These are phyloP conservation scores for Coemansia sp. DNA, from an alignment of 192 early-diverging fungal species.

Conservation along the genomic window DNA sequence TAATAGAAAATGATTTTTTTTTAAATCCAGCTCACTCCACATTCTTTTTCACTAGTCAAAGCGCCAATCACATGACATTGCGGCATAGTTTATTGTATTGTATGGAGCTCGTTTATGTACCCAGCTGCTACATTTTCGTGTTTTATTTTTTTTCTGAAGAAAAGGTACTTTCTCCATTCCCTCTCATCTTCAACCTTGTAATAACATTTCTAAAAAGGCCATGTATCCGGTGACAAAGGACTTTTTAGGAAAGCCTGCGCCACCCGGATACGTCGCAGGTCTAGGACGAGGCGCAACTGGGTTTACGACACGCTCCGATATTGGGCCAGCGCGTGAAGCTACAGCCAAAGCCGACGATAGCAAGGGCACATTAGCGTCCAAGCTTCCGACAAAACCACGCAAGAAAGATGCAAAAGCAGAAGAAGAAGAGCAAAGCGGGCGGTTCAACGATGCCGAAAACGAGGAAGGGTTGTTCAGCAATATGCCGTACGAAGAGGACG, in stretches of 20 bases:
- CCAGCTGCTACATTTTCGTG: neutral
- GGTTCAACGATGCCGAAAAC: constrained; percentile 88
- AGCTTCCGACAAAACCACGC: constrained; percentile 1
- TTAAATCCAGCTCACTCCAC: too few relatives aligned
- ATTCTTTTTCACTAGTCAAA: too few relatives aligned
- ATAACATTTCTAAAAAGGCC: too few relatives aligned
- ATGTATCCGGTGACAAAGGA: constrained; percentile 66
- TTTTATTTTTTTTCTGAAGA: neutral
- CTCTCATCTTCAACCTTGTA: too few relatives aligned
- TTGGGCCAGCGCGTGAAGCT: constrained; percentile 90
- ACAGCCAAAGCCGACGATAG: neutral
- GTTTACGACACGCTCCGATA: constrained; percentile 97
- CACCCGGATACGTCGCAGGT: constrained; percentile 96
- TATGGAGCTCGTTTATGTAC: neutral
- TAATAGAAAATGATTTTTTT: too few relatives aligned
- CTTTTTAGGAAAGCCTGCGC: constrained; percentile 89
- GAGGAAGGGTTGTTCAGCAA: constrained; percentile 87
- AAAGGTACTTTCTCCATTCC: too few relatives aligned
- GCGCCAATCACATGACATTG: neutral
- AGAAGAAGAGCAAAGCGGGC: constrained; percentile 1
- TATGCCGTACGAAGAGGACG: constrained; percentile 90
- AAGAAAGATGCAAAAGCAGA: neutral
- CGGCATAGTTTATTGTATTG: neutral
- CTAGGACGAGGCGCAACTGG: constrained; percentile 95
- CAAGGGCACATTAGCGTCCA: constrained; percentile 45